Evolutionary conservation across 2,329 filamentous ascomycete species (phyloP), one percentile per base, ranked within the genome.

Genomic region (Exophiala bonariae): DNA sequence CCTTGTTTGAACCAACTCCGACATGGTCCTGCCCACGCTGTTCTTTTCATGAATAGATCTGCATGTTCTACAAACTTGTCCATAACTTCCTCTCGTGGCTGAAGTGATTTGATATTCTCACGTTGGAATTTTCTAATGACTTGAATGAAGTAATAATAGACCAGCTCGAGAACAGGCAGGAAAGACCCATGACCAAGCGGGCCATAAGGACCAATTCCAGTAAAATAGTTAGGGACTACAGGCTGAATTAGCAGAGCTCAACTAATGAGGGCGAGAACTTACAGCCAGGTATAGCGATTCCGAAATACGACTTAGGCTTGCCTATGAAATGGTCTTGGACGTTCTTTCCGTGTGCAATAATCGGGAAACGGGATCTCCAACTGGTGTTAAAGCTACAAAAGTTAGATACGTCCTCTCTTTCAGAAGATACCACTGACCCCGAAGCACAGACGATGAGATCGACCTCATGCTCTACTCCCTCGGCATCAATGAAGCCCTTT

Each of bases 161-260:
- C 66, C 41, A 54, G 51, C 43, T 70, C 67, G 56, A 70, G 67
- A 1, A 71, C 56, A 1, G 69, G 69, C 58, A 70, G 64, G 59
- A 72, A 68, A 18, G 52, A 60, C 31, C 66, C 68, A 46, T 72
- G 69, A 20, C 64, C 68, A 6, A 70, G 54, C 2, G 69, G 69
- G 1, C 67, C 66, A 51, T 68, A 69, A 2, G 70, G 69, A 1
- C 70, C 71, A 48, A 67, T 69, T 56, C 69, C 70, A 13, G 54
- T 56, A 10, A 60, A 46, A 32, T 62, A 62, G 37, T 62, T 62
- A 2, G 61, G 61, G 14, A 63, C 17, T 49, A 17, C 44, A 3
- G 23, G n/a, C 23, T 3, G 19, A 9, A 18, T 31, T 44, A 13
- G 35, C n/a, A 30, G 34, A 44, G 13, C 16, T 16, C 10, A n/a